Base-by-base conservation (phyloP, 148 eudicot species). In the Fagopyrum homotropicum region DNA sequence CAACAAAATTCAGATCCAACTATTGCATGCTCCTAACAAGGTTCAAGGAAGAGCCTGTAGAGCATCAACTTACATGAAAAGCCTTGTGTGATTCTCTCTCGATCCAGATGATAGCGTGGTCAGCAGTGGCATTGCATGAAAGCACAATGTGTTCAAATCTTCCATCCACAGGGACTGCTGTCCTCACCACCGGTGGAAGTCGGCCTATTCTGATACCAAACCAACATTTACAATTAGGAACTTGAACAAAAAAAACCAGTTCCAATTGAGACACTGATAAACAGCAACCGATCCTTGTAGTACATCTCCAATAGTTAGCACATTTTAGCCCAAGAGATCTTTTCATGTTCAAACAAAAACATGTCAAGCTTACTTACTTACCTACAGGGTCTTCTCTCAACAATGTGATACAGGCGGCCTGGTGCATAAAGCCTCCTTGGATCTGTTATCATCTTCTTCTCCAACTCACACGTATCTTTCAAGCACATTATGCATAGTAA, bases 331-430 rank as follows among this genome's bases (percentile, higher is more conserved):
- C 22, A 60, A 60, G 4, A 9, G 30, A 26, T 11, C 26, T 60
- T 22, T 22, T 22, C 7, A 30, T 63, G 44, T 30, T 63, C 69
- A 47, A 10, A 70, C 50, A 19, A 70, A 70, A 45, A 5, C 7
- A 11, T 45, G 44, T 63, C 15, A 12, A n/a, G 73, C 19, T 70
- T 35, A 68, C 19, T 70, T 35, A 68, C 80, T 73, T 91, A 94
- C 98, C 92, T 85, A 84, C 88, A 92, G 73, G 97, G 88, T 77
- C 85, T 89, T 76, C 99, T 80, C 76, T 89, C 99, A 74, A 92
- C 95, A 78, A 95, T 89, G 86, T 95, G 99, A 88, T 95, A 95
- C 66, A 95, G 88, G 76, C 97, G 99, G 72, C 99, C 97, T 35
- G 99, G 96, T 57, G 93, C 97, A 88, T 90, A 95, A 47, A 95